Evolutionary conservation across 306 rosid genomes (phyloP).

Genomic region (Cucurbita ficifolia): DNA sequence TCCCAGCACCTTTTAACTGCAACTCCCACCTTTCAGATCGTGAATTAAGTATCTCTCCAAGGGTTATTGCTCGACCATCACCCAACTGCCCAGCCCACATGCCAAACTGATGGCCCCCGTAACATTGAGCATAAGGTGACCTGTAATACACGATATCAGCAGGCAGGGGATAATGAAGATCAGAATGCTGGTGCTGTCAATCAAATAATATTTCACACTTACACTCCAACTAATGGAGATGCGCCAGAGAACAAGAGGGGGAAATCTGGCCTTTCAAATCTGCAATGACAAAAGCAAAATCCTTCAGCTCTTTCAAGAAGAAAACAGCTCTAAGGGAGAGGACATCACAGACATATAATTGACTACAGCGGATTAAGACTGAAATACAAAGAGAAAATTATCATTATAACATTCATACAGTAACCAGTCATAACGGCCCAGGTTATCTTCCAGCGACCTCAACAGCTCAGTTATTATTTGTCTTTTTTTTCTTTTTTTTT

Average conservation of each 20-base stretch:
- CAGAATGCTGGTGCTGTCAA: neutral
- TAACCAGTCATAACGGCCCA: neutral
- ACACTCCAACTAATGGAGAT: constrained; percentile 66
- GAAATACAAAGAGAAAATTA: neutral
- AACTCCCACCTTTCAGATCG: constrained; percentile 86
- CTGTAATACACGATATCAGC: constrained; percentile 25
- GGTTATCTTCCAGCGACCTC: neutral
- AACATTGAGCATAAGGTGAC: constrained; percentile 89
- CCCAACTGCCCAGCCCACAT: constrained; percentile 99
- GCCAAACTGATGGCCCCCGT: constrained; percentile 97
- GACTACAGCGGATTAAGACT: neutral
- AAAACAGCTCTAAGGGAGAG: neutral
- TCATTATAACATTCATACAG: neutral
- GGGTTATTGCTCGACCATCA: constrained; percentile 94
- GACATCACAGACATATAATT: neutral
- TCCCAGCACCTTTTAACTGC: constrained; percentile 96
- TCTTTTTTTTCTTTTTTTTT: no score
- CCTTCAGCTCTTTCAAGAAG: constrained; percentile 1
- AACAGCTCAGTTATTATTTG: no score
- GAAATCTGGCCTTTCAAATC: constrained; percentile 81
- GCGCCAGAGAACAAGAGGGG: constrained; percentile 75
- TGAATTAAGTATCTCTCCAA: constrained; percentile 78
- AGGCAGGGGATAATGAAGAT: neutral
- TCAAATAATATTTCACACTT: constrained; percentile 26
- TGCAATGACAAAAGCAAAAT: constrained; percentile 25